These are phyloP conservation scores for Pontederia paniculata DNA, from an alignment of 176 grass and related monocot genomes.

Conservation along the genomic window DNA sequence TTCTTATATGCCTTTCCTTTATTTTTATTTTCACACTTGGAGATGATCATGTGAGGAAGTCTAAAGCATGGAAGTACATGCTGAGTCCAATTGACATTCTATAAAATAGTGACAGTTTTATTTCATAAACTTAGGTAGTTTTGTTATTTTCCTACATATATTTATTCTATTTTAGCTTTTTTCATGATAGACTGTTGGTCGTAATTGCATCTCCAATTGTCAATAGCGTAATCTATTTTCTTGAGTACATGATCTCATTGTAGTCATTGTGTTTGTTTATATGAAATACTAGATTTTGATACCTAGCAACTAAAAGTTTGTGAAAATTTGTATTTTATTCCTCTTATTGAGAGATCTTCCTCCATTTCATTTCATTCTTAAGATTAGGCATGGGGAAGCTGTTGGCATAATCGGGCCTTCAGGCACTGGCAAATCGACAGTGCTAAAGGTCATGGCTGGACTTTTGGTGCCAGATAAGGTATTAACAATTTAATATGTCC, in stretches of 20 bases:
- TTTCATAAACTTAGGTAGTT: too few relatives aligned
- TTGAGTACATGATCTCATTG: neutral
- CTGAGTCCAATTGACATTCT: too few relatives aligned
- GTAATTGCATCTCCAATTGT: neutral
- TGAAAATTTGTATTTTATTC: neutral
- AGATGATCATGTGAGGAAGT: too few relatives aligned
- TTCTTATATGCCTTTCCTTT: too few relatives aligned
- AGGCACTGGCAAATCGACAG: slow-evolving; percentile 91
- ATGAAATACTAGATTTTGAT: too few relatives aligned
- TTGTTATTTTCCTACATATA: too few relatives aligned
- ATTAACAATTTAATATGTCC: slow-evolving; percentile 10
- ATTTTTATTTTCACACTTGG: too few relatives aligned
- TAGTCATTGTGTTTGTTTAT: neutral
- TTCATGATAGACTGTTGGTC: neutral
- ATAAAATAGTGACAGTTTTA: too few relatives aligned
- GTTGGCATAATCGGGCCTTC: slow-evolving; percentile 96
- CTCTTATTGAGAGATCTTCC: slow-evolving; percentile 1
- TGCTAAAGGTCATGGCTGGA: slow-evolving; percentile 95
- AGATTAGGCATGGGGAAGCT: slow-evolving; percentile 97
- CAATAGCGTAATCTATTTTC: neutral
- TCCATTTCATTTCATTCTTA: slow-evolving; percentile 12
- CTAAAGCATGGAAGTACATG: too few relatives aligned
- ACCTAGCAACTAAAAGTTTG: neutral
- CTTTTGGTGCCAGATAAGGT: slow-evolving; percentile 82
- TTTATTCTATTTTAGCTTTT: neutral